Conservation (phyloP, 2,329 filamentous ascomycete species). For the Dactylonectria macrodidyma region DNA sequence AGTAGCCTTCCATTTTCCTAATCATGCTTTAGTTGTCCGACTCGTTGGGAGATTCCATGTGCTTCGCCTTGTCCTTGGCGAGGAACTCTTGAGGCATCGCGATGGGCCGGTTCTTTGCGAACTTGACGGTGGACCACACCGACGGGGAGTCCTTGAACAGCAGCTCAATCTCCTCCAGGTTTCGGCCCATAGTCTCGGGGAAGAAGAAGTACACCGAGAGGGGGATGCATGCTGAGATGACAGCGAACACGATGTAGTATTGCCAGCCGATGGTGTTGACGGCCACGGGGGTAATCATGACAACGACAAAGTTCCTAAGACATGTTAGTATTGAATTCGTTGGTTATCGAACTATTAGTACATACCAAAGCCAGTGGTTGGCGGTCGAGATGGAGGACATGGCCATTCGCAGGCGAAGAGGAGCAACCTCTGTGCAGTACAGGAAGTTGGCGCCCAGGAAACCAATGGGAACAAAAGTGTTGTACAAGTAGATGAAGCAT, state of each 20-base stretch:
- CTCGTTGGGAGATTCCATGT: constrained; percentile 40
- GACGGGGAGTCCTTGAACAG: constrained; percentile 59
- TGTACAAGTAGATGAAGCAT: constrained; percentile 75
- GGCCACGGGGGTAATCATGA: constrained; percentile 75
- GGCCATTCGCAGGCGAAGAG: constrained; percentile 59
- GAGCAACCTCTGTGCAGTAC: constrained; percentile 67
- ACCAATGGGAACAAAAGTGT: constrained; percentile 76
- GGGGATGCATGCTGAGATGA: constrained; percentile 59
- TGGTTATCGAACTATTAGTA: not conserved
- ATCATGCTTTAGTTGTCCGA: not conserved
- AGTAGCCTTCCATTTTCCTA: too few relatives aligned
- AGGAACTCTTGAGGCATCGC: constrained; percentile 50
- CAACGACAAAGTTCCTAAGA: constrained; percentile 59
- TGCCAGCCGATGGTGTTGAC: constrained; percentile 70
- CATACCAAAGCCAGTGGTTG: constrained; percentile 46
- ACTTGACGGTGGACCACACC: constrained; percentile 54
- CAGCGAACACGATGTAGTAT: constrained; percentile 59
- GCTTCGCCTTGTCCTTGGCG: constrained; percentile 46
- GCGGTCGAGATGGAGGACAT: constrained; percentile 67
- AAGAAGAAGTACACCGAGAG: constrained; percentile 55
- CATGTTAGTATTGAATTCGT: not conserved
- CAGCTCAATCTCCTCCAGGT: constrained; percentile 62
- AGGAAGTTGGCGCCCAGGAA: constrained; percentile 75
- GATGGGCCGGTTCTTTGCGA: constrained; percentile 53
- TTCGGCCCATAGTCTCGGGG: constrained; percentile 65